These are phyloP conservation scores for Entomortierella chlamydospora DNA, from an alignment of 192 early-diverging fungal species.

Conservation along the genomic window DNA sequence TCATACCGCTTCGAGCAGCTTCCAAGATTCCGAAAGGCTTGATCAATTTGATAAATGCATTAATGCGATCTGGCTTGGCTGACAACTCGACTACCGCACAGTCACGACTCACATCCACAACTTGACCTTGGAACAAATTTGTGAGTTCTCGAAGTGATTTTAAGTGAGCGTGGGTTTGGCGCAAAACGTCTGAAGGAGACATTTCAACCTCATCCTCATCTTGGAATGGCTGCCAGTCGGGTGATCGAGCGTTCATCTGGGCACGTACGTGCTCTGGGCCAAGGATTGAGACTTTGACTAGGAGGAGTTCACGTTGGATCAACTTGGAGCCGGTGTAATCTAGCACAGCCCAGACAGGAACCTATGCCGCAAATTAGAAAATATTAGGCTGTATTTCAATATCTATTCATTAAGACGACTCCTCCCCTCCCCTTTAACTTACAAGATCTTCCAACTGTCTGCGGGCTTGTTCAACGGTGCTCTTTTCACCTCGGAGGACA, in stretches of 20 bases:
- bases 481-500: slow-evolving; percentile 85
- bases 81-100: slow-evolving; percentile 85
- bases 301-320: slow-evolving; percentile 91
- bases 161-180: slow-evolving; percentile 71
- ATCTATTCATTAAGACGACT: too few species aligned
- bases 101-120: slow-evolving; percentile 89
- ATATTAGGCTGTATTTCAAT: background rate
- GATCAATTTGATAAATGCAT: slow-evolving; percentile 91
- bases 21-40: slow-evolving; percentile 96
- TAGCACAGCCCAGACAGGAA: slow-evolving; percentile 96
- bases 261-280: slow-evolving; percentile 70
- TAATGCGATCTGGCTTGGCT: slow-evolving; percentile 87
- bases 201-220: slow-evolving; percentile 6
- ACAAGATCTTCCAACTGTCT: slow-evolving; percentile 96
- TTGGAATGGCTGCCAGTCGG: slow-evolving; percentile 4
- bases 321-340: slow-evolving; percentile 91
- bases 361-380: slow-evolving; percentile 21
- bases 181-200: slow-evolving; percentile 57
- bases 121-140: slow-evolving; percentile 81
- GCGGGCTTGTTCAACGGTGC: slow-evolving; percentile 89
- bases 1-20: slow-evolving; percentile 90
- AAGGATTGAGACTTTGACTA: slow-evolving; percentile 92
- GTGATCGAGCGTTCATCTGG: slow-evolving; percentile 50
- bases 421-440: slow-evolving; percentile 8
- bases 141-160: slow-evolving; percentile 84